phyloP scores from a whole-genome alignment of 805 yeast genomes.

The Saccharomycopsis amapae region DNA sequence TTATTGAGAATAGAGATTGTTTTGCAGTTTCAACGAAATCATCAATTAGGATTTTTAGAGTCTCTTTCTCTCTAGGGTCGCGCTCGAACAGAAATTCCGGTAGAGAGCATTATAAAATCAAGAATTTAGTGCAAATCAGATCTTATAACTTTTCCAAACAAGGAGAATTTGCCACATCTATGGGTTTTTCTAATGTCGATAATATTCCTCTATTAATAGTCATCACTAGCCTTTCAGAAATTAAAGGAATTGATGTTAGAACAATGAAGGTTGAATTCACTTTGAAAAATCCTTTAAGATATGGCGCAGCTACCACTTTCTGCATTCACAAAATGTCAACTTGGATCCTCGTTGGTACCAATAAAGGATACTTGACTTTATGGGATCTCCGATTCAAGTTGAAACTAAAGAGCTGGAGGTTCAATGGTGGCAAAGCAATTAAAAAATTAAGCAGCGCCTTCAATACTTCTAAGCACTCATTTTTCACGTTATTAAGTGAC shows the following conservation, averaged over 20 bases:
- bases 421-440: conserved; percentile 46
- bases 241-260: conserved; percentile 52
- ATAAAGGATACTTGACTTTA: conserved; percentile 61
- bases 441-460: conserved; percentile 32
- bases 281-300: conserved; percentile 48
- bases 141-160: conserved; percentile 26
- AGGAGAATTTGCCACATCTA: conserved; percentile 37
- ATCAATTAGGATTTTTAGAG: conserved; percentile 34
- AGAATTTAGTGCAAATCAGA: conserved; percentile 21
- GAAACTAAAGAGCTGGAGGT: conserved; percentile 53
- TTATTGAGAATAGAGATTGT: conserved; percentile 48
- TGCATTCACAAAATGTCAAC: conserved; percentile 43
- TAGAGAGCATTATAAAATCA: conserved; percentile 20
- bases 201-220: conserved; percentile 40
- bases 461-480: conserved; percentile 12
- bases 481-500: conserved; percentile 18
- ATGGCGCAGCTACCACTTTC: conserved; percentile 62
- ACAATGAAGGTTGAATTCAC: conserved; percentile 38
- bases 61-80: conserved; percentile 22
- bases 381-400: conserved; percentile 76
- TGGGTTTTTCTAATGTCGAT: conserved; percentile 33
- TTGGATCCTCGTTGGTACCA: conserved; percentile 73
- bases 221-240: conserved; percentile 45
- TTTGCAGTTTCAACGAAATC: conserved; percentile 45
- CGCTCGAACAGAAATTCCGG: conserved; percentile 18